These are phyloP conservation scores for Exserohilum rostratum DNA, from an alignment of 2,329 filamentous ascomycete genomes.

Conservation along the genomic window DNA sequence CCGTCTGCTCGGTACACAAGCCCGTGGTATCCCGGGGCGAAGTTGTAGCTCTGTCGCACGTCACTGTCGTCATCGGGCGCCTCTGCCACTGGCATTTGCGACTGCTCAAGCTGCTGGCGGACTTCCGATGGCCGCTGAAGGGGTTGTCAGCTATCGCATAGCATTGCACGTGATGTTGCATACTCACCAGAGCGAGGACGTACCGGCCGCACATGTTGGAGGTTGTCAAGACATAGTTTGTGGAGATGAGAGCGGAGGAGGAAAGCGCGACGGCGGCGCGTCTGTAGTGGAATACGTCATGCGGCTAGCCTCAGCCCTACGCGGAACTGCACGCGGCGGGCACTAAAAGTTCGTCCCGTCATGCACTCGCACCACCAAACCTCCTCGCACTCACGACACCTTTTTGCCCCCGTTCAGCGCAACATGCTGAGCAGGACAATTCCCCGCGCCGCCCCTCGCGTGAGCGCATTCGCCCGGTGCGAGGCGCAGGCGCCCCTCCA, in stretches of 20 bases:
- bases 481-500: constrained; percentile 30
- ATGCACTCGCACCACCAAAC: constrained; percentile 25
- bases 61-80: constrained; percentile 70
- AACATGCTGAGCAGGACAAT: constrained; percentile 49
- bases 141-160: constrained; percentile 15
- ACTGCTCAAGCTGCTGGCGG: constrained; percentile 72
- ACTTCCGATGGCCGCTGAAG: constrained; percentile 76
- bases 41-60: constrained; percentile 83
- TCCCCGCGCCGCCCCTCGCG: constrained; percentile 32
- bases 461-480: constrained; percentile 30
- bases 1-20: constrained; percentile 82
- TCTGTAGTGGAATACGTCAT: constrained; percentile 45
- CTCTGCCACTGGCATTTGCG: constrained; percentile 75
- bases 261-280: constrained; percentile 21
- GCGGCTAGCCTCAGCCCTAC: constrained; percentile 36
- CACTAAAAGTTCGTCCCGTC: constrained; percentile 37
- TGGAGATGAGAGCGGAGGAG: not conserved
- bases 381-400: constrained; percentile 16
- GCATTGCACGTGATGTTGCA: no score
- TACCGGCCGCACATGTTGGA: constrained; percentile 72
- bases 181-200: constrained; percentile 64
- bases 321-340: constrained; percentile 28
- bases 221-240: constrained; percentile 20
- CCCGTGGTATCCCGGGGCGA: constrained; percentile 85
- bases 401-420: constrained; percentile 20